Evolutionary conservation across 2,329 filamentous ascomycete species (phyloP).

Genomic region (Trichoderma aggressivum): DNA sequence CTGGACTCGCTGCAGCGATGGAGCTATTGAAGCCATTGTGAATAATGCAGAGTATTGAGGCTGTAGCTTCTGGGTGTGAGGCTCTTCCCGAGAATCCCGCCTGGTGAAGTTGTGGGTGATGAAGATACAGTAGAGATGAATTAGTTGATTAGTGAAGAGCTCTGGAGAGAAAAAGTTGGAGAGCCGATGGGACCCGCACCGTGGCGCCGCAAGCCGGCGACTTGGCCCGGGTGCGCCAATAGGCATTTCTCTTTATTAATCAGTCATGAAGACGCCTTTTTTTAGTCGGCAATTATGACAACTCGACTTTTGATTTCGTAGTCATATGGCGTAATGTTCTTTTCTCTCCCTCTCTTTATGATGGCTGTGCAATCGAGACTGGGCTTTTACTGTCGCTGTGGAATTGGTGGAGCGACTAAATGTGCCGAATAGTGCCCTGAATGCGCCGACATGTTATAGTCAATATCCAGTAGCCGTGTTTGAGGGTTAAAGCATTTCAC

Average conservation of each 20-base stretch:
- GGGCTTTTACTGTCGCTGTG: not conserved
- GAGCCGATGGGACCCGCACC: constrained; percentile 21
- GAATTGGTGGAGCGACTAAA: not conserved
- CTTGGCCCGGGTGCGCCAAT: constrained; percentile 2
- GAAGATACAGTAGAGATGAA: not conserved
- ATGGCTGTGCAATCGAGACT: not conserved
- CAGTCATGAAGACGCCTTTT: not conserved
- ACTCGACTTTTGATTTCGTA: not conserved
- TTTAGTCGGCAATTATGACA: not conserved
- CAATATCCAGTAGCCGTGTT: not conserved
- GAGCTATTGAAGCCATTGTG: constrained; percentile 40
- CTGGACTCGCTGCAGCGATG: constrained; percentile 42
- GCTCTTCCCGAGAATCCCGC: constrained; percentile 3
- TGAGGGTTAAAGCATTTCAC: not conserved
- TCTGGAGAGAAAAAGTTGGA: constrained; percentile 25
- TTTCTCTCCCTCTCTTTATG: not conserved
- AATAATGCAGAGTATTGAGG: not conserved
- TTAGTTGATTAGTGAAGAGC: not conserved
- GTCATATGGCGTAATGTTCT: not conserved
- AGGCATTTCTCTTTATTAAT: not conserved
- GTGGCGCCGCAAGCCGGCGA: constrained; percentile 18
- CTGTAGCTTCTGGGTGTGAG: not conserved
- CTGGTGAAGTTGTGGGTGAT: not conserved
- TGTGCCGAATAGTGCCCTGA: not conserved
- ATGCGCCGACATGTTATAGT: not conserved